phyloP scores from a whole-genome alignment of 768 basidiomycete genomes.

The Clavulina sp. region DNA sequence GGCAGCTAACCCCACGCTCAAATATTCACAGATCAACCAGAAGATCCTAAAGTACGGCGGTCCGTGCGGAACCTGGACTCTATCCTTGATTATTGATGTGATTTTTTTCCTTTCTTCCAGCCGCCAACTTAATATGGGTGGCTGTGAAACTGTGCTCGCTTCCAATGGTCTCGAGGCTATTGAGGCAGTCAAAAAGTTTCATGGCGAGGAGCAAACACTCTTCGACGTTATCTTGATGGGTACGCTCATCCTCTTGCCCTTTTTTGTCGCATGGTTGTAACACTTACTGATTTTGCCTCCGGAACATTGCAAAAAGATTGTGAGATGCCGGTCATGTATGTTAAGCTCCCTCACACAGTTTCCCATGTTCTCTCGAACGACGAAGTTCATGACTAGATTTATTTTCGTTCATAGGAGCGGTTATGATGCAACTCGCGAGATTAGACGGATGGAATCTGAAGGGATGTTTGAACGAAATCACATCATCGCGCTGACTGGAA shows the following conservation, averaged over 20 bases:
- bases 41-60: conserved; percentile 6
- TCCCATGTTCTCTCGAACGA: too few species aligned
- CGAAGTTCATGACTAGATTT: not conserved
- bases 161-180: conserved; percentile 16
- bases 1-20: not conserved
- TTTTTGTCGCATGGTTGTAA: too few species aligned
- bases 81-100: not conserved
- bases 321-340: conserved; percentile 16
- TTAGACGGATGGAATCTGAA: conserved; percentile 14
- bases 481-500: conserved; percentile 16
- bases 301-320: conserved; percentile 10
- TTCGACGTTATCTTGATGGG: conserved; percentile 15
- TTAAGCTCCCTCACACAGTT: too few species aligned
- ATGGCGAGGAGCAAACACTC: too few species aligned
- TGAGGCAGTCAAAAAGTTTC: conserved; percentile 9
- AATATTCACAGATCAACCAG: conserved; percentile 12
- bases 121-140: conserved; percentile 16
- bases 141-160: conserved; percentile 13
- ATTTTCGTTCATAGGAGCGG: conserved; percentile 7
- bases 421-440: conserved; percentile 13
- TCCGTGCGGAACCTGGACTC: too few species aligned
- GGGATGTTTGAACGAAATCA: conserved; percentile 11
- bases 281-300: not conserved
- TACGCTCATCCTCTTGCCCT: too few species aligned
- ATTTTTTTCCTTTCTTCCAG: not conserved